Evolutionary conservation across 2,329 filamentous ascomycete species (phyloP), one percentile per base, ranked within the genome.

Genomic region (Lecanicillium sp.): DNA sequence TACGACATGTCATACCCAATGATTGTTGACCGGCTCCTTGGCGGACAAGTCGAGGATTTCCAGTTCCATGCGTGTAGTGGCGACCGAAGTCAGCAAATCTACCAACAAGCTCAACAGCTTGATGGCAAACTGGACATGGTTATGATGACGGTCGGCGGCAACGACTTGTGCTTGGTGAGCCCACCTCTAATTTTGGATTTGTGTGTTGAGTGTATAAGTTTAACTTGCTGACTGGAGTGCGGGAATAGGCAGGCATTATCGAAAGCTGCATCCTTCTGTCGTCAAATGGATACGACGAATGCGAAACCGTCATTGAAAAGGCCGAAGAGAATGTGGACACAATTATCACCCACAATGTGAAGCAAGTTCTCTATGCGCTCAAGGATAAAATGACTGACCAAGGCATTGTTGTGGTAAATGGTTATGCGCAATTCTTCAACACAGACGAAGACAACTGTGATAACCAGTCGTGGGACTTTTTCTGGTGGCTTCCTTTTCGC

Each of bases 141-240:
- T 8, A 50, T 55, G 5, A 19, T 64, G 48, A 62, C 59, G 2
- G 60, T 57, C 2, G 58, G 59, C 14, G 60, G 59, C 3, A 64
- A 64, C 32, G 59, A 63, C 36, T 43, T 62, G 3, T 63, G 59
- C 35, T 50, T 63, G 33, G 53, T 53, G 35, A 42, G 42, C 38
- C 25, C n/a, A 9, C 9, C 22, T 33, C 20, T 28, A 11, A 6
- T 28, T 33, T 5, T 38, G 12, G 19, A 11, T 15, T 9, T 7
- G 14, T 33, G 9, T 16, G 13, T 15, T 30, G 22, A 12, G 4
- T n/a, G 5, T 14, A 16, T 3, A 14, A 14, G 14, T 13, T 25
- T 13, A n/a, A n/a, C n/a, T 19, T 35, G 30, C 16, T 30, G 17
- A 37, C 20, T 16, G 12, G 16, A 13, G n/a, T 28, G 9, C n/a